Evolutionary conservation across 345 rosid genomes (phyloP), one percentile per base, ranked within the genome.

Genomic region (Citrus trifoliata): DNA sequence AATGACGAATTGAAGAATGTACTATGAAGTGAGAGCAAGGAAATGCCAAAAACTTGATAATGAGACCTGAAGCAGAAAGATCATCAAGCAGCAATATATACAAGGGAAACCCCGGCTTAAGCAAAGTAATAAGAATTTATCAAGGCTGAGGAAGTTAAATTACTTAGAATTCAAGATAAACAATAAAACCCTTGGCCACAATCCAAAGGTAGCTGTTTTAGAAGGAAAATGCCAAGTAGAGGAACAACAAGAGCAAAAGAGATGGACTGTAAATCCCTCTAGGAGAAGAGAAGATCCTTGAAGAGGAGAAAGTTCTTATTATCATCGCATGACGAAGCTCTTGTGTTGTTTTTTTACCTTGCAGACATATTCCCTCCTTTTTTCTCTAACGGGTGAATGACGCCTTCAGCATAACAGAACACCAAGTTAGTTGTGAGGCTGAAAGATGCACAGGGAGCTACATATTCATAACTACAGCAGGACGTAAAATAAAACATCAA

Each of bases 361-460:
- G 97, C 97, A 93, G 80, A 90, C 85, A 93, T 96, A 94, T 81
- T 96, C 98, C 86, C 98, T 94, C 83, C 97, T 89, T 91, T 92
- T 88, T 83, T 95, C 96, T 88, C 87, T 93, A 90, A 89, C 79
- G 38, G 97, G 98, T 89, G 99, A 88, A 80, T 82, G 90, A 71
- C 92, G 98, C 99, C 98, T 94, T 96, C 99, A 96, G 91, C 92
- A 94, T 88, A 90, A 91, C 87, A 94, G 94, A 95, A 88, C 84
- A 92, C 63, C 83, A 85, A 88, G 94, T 94, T 88, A 96, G 98
- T 88, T 81, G 65, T 37, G 88, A 82, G 85, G 86, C 82, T 79
- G 86, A 82, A 84, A 84, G 89, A 89, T 76, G 83, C 69, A 85
- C 83, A 88, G 77, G 82, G 81, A 81, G 89, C 91, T 77, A 87